Base-by-base conservation (phyloP, 495 filamentous ascomycete species). In the Tetracladium setigerum region DNA sequence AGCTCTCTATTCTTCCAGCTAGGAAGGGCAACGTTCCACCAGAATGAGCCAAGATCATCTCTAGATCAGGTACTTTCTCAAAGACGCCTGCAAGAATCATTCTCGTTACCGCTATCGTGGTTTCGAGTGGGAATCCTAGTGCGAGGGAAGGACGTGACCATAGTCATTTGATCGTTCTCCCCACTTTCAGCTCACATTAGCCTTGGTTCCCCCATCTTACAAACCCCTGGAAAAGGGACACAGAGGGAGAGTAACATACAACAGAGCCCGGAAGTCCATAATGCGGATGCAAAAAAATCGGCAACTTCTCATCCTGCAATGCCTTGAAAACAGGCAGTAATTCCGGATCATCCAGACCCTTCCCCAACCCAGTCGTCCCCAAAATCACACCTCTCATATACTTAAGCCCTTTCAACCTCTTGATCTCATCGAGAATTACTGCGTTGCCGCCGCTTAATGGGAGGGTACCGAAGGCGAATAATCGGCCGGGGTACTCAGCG, bases 271-370 rank as follows among this genome's bases (percentile, higher is more conserved):
- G 89, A 0, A 97, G 72, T 2, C 91, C 91, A 60, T 97, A 95
- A 65, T 96, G 91, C 30, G 91, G 91, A 63, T 97, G 91, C 13
- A 97, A 65, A 66, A 97, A 96, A 18, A 95, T 64, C 13, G 87
- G 65, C 17, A 82, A 67, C 32, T 70, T 58, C 0, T 75, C 74
- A 31, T 78, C 72, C 38, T 87, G 71, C 1, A 97, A 63, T 0
- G 83, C 80, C 4, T 64, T 57, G 67, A 86, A 89, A 22, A 97
- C 73, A 0, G 80, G 75, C 18, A 88, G 73, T 24, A 97, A 54
- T 0, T 61, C 59, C 6, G 76, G 72, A 64, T 97, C 90, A 62
- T 97, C 91, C 6, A 97, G 72, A 0, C 91, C 91, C 9, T 68
- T 65, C 2, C 88, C 89, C 5, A 95, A 69, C 0, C 90, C 91